Conservation (phyloP, 2,329 filamentous ascomycete genomes). For the Metarhizium brunneum region DNA sequence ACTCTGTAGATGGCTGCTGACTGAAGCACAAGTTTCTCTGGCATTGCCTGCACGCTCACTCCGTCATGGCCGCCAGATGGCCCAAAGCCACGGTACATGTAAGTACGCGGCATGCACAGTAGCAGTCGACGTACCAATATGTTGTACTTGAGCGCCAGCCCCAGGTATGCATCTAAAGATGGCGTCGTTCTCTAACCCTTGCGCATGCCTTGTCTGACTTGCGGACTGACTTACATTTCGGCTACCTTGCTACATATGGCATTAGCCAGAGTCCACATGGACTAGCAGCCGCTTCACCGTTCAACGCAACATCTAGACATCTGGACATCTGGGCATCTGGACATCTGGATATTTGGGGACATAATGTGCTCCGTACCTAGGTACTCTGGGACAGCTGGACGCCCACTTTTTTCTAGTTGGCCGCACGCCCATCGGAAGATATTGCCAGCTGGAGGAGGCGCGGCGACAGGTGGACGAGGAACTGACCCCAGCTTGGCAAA, state of each 20-base stretch:
- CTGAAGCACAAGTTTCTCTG: too few relatives aligned
- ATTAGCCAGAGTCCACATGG: neutral
- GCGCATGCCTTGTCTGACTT: neutral
- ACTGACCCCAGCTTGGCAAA: too few relatives aligned
- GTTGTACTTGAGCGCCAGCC: too few relatives aligned
- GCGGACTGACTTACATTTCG: slow-evolving; percentile 2
- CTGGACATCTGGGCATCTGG: neutral
- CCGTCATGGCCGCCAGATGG: too few relatives aligned
- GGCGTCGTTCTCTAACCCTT: neutral
- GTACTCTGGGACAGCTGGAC: too few relatives aligned
- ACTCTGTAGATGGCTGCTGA: too few relatives aligned
- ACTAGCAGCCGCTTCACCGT: slow-evolving; percentile 1
- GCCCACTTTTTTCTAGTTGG: neutral
- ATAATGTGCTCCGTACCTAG: too few relatives aligned
- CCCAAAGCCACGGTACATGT: too few relatives aligned
- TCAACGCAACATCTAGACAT: neutral
- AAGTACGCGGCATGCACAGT: neutral
- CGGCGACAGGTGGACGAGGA: too few relatives aligned
- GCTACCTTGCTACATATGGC: slow-evolving; percentile 1
- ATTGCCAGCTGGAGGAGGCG: neutral
- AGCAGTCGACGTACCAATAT: neutral
- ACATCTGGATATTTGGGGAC: too few relatives aligned
- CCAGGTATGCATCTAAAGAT: neutral
- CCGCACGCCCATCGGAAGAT: neutral
- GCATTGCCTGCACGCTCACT: too few relatives aligned